Conservation (phyloP, 2,329 filamentous ascomycete genomes). For the Aulographum hederae region DNA sequence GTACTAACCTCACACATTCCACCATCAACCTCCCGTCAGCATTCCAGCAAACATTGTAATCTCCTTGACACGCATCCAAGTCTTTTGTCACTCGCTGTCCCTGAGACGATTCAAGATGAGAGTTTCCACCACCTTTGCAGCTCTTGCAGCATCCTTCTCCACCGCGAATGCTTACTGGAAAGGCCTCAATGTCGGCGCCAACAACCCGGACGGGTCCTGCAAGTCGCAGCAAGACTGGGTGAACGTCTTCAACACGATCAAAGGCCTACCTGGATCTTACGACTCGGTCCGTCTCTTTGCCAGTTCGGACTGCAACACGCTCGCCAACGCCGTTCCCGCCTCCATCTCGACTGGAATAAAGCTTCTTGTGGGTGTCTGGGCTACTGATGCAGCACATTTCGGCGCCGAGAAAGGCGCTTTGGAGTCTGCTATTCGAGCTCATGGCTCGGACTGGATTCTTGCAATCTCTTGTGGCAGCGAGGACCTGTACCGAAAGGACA, state of each 20-base stretch:
- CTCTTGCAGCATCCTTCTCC: background rate
- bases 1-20: background rate
- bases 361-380: slow-evolving; percentile 72
- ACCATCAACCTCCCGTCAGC: background rate
- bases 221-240: slow-evolving; percentile 50
- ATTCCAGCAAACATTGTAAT: background rate
- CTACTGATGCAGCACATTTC: slow-evolving; percentile 34
- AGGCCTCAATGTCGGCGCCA: slow-evolving; percentile 59
- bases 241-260: slow-evolving; percentile 48
- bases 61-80: background rate
- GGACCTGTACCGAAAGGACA: slow-evolving; percentile 39
- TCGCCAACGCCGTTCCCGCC: slow-evolving; percentile 57
- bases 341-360: slow-evolving; percentile 64
- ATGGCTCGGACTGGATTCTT: slow-evolving; percentile 49
- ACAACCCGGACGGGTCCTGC: slow-evolving; percentile 38
- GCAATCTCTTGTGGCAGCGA: slow-evolving; percentile 78
- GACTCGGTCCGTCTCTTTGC: slow-evolving; percentile 58
- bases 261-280: slow-evolving; percentile 47
- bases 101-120: background rate
- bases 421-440: slow-evolving; percentile 46
- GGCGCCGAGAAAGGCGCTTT: slow-evolving; percentile 46
- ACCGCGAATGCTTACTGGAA: slow-evolving; percentile 12
- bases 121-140: background rate
- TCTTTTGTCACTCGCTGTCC: background rate
- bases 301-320: slow-evolving; percentile 45